These are phyloP conservation scores for Paecilomyces formosus DNA, from an alignment of 2,329 filamentous ascomycete species.

Conservation along the genomic window DNA sequence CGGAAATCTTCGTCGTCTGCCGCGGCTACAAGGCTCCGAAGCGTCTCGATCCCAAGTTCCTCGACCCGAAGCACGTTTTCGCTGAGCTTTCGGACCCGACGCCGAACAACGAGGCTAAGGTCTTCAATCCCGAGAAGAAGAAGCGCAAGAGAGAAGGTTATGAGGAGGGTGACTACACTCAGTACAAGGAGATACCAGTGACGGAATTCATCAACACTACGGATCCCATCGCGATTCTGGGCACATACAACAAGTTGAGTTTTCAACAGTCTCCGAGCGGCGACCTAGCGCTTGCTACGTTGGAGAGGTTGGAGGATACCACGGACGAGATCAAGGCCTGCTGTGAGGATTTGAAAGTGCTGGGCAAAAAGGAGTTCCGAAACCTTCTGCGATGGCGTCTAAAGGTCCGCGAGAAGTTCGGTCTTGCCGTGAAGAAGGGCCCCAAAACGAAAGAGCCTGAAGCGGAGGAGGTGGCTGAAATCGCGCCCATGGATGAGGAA, in stretches of 20 bases:
- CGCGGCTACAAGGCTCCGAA: conserved; percentile 93
- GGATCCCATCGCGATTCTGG: conserved; percentile 89
- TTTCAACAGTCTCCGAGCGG: conserved; percentile 74
- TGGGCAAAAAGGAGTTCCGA: conserved; percentile 93
- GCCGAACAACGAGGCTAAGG: conserved; percentile 94
- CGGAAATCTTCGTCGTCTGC: conserved; percentile 98
- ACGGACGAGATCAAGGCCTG: conserved; percentile 72
- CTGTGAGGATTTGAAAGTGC: conserved; percentile 77
- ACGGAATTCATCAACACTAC: conserved; percentile 90
- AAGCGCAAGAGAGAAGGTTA: conserved; percentile 98
- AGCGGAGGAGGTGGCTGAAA: conserved; percentile 67
- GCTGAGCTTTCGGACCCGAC: conserved; percentile 79
- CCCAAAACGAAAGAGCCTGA: conserved; percentile 44
- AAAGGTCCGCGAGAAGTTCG: conserved; percentile 83
- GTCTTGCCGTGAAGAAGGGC: conserved; percentile 68
- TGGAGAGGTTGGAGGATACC: conserved; percentile 80
- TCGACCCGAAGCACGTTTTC: conserved; percentile 85
- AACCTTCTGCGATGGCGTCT: conserved; percentile 82
- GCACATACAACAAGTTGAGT: conserved; percentile 72
- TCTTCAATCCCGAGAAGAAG: conserved; percentile 95
- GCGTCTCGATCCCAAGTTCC: conserved; percentile 80
- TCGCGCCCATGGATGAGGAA: conserved; percentile 92
- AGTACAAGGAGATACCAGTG: conserved; percentile 81
- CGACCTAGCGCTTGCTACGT: conserved; percentile 77
- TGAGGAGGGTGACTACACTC: conserved; percentile 87